Evolutionary conservation across 2,329 filamentous ascomycete species (phyloP), one percentile per base, ranked within the genome.

Genomic region (Phyllosticta ampelicida): DNA sequence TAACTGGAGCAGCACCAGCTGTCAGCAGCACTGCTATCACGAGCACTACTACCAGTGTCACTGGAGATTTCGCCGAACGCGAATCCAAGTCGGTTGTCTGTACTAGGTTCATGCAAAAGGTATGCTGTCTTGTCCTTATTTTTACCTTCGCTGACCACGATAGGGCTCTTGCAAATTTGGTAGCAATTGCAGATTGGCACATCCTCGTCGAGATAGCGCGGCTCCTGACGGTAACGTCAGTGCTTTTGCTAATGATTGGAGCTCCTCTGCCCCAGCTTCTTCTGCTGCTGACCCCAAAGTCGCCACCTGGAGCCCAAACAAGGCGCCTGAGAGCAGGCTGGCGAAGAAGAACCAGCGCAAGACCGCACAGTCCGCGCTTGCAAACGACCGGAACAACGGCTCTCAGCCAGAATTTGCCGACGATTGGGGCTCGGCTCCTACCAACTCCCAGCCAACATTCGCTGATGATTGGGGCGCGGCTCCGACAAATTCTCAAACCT

Each of bases 151-250:
- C 54, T 56, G 48, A 56, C 20, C n/a, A n/a, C 13, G 3, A 19
- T 16, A 56, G 54, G 48, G 54, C 18, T 36, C 23, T 13, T 58
- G 56, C 56, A 58, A 54, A 23, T 54, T 51, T 49, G 51, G 56
- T 9, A 54, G 19, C 18, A 20, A 20, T 4, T 58, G 56, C 55
- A 57, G 48, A 29, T 58, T 49, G 23, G 21, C 29, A 6, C 51
- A 53, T 30, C 51, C 36, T 5, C 9, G 9, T 11, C 20, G 11
- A 6, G 44, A 48, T 5, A 44, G 20, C 9, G 55, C 48, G 3
- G 20, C n/a, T 10, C 29, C 50, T 16, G 50, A 53, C 2, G 36
- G 56, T 21, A 20, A 53, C 18, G 23, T 5, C 19, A 57, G 52
- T 29, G 48, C 55, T 5, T 52, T 57, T 23, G 36, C 56, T 16